Base-by-base conservation (phyloP, 2,329 filamentous ascomycete genomes). In the Colletotrichum viniferum region DNA sequence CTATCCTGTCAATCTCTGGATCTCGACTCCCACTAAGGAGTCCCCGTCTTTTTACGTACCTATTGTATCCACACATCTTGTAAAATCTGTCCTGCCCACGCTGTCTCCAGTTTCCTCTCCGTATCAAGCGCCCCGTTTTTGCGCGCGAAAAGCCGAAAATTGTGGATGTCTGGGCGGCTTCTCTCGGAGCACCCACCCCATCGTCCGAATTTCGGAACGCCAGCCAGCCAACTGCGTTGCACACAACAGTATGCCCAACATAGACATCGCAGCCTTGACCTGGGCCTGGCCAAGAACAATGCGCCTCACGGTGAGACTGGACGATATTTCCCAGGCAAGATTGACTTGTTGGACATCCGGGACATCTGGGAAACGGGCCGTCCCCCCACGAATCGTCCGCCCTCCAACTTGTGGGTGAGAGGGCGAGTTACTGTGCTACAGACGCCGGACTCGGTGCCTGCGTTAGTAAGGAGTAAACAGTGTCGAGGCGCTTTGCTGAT, bases 281-380 rank as follows among this genome's bases (percentile, higher is more conserved):
- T 30, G 32, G 36, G 58, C 16, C 13, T 24, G 58, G 62, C 62
- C 26, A 70, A 75, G 72, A 26, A 52, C 13, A 52, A 75, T 56
- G 73, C 73, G 58, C 63, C 73, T 73, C 73, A 75, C 63, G 73
- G 69, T 68, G 73, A 68, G 73, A 75, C 69, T 73, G 43, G 38
- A 72, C 28, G 32, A 55, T 28, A 9, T 26, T 21, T 18, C n/a
- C 43, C 16, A 43, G 36, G 32, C 55, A 21, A 55, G 13, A 61
- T 61, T 61, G 43, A 43, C 21, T 18, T 30, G 13, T 28, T 34
- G 28, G n/a, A 28, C 43, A 28, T 34, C 69, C 73, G 43, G 43
- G 69, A n/a, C 56, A 34, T 36, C 32, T 34, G 16, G 32, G 62
- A 48, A 32, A 14, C n/a, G 38, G 55, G 43, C 52, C 69, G 69